A percentile compares a stretch with the other conserved stretches of the same genome.
Conservation (phyloP, 148 eudicot species). For the Arctostaphylos glauca region DNA sequence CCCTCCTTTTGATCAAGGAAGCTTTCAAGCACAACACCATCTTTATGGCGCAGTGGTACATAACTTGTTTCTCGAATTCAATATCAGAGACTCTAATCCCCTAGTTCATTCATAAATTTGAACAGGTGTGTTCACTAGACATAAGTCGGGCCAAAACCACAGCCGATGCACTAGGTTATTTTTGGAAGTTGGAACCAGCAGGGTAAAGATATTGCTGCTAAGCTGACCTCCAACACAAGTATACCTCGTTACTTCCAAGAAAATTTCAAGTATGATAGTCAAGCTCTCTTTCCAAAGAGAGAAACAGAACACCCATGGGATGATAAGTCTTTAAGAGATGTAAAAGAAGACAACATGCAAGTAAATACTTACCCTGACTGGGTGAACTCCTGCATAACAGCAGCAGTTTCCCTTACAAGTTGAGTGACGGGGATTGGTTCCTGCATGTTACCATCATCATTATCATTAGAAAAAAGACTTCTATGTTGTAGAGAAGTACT, state of each 20-base stretch:
- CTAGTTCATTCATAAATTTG: not conserved
- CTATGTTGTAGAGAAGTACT: not conserved
- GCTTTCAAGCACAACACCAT: not conserved
- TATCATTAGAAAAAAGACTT: not conserved
- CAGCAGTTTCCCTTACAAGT: conserved; percentile 97
- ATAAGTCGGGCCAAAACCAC: not conserved
- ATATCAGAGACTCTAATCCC: not conserved
- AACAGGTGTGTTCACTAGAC: not conserved
- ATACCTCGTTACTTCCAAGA: not conserved
- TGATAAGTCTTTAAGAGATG: not conserved
- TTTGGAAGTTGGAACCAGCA: not conserved
- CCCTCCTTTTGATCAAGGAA: not conserved
- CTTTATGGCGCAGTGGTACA: not conserved
- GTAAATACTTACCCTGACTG: conserved; percentile 81
- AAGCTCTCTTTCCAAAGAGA: conserved; percentile 11
- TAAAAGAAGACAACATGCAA: not conserved
- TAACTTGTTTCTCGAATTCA: not conserved
- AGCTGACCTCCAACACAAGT: not conserved
- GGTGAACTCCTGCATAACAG: conserved; percentile 99
- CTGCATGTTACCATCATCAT: conserved; percentile 31
- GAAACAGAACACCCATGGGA: not conserved
- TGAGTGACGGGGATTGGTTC: conserved; percentile 96
- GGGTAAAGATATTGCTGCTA: not conserved
- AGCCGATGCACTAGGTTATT: not conserved
- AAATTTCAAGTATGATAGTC: not conserved